These are phyloP conservation scores for Alloteropsis angusta DNA, from an alignment of 202 grass and related monocot species.

Conservation along the genomic window DNA sequence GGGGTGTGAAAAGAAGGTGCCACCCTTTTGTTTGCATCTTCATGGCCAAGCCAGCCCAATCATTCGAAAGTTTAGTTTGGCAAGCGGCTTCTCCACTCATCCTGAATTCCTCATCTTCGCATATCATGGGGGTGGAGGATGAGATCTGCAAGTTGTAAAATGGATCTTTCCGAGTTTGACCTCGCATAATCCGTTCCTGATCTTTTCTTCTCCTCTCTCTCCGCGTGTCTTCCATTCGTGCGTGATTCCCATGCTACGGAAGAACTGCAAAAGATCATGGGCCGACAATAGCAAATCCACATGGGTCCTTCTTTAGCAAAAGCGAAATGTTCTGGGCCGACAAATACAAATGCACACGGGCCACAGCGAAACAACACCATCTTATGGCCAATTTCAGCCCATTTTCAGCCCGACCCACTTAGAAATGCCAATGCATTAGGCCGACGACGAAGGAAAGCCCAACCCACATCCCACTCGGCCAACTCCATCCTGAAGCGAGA, in stretches of 20 bases:
- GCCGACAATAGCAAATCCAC: neutral
- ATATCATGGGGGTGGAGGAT: conserved; percentile 11
- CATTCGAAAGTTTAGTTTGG: conserved; percentile 2
- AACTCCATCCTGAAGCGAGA: conserved; percentile 13
- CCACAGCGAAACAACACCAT: too few relatives aligned
- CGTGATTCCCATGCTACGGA: neutral
- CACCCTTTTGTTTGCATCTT: conserved; percentile 6
- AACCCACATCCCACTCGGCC: conserved; percentile 7
- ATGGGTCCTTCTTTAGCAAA: neutral
- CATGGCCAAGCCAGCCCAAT: neutral
- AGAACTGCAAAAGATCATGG: neutral
- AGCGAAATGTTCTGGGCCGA: neutral
- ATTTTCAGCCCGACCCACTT: neutral
- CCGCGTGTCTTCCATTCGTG: too few relatives aligned
- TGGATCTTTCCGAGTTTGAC: neutral
- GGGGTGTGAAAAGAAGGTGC: neutral
- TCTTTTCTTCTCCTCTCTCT: neutral
- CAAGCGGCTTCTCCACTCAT: conserved; percentile 10
- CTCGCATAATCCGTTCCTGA: neutral
- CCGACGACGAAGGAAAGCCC: neutral
- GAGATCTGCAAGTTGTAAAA: conserved; percentile 17
- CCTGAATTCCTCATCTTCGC: neutral
- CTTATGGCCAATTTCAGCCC: neutral
- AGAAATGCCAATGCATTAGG: neutral
- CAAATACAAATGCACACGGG: neutral